Evolutionary conservation across 1,284 basidiomycete species (phyloP), one percentile per base, ranked within the genome.

Genomic region (Heterobasidion annosum): DNA sequence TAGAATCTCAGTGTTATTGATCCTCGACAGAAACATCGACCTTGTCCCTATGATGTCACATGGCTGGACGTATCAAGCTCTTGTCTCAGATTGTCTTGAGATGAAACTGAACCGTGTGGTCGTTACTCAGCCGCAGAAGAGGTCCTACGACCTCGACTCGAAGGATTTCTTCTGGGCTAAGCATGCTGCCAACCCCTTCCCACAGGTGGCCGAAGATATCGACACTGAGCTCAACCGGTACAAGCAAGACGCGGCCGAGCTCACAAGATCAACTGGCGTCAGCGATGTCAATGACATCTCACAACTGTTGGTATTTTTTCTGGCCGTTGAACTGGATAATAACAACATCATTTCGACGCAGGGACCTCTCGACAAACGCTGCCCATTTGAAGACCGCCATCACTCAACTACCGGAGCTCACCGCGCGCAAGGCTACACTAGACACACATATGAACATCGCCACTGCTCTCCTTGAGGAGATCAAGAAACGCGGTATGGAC

Each of bases 381-480:
- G 81, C 93, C 8, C 91, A 99, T 69, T 76, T 99, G 53, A 99
- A 98, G 73, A 94, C 93, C 0, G 97, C 97, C 2, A 98, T 99
- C 67, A 99, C 96, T 0, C 93, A 95, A 55, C 77, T 99, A n/a
- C 97, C 97, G 1, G 96, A 99, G 68, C 76, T 99, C 47, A 98
- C 96, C 2, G 94, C 96, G 16, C 82, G 97, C 47, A 99, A 99
- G 65, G 88, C 93, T 48, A 96, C 92, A 1, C 80, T 99, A 37
- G 97, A 99, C 68, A 94, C 96, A 1, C 96, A 99, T 62, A 99
- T 99, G 95, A 98, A 99, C 72, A 98, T 99, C 54, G 97, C 97
- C 35, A 98, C 96, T 2, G 88, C 96, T 7, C 73, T 99, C 13
- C 73, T 99, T 34, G 94, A 97, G 67, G 88, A 98, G 18, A 98